phyloP scores from a whole-genome alignment of 768 basidiomycete species.

The Leccinellum albellum region DNA sequence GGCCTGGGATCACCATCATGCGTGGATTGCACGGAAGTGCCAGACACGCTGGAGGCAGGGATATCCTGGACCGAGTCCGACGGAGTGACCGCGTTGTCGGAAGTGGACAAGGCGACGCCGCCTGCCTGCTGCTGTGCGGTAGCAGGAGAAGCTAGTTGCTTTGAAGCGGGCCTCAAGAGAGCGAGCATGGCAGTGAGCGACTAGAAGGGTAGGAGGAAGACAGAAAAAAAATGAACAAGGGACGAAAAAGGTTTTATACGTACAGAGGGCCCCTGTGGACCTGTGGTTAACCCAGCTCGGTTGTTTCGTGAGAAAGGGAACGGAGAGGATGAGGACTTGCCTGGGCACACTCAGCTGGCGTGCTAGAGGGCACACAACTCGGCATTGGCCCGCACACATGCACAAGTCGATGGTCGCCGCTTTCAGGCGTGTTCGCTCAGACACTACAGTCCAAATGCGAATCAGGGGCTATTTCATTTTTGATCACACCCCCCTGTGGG shows the following conservation, averaged over 20 bases:
- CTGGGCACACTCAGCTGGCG: background rate
- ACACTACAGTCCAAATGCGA: background rate
- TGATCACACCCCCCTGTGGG: conserved; percentile 2
- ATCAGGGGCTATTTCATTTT: conserved; percentile 11
- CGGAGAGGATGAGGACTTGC: background rate
- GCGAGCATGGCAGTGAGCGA: conserved; percentile 16
- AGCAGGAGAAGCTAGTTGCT: conserved; percentile 6
- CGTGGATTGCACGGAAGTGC: background rate
- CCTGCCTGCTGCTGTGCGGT: background rate
- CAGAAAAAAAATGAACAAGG: conserved; percentile 1
- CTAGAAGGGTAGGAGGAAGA: background rate
- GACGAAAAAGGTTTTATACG: conserved; percentile 26
- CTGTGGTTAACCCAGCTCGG: conserved; percentile 5
- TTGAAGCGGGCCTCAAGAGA: conserved; percentile 21
- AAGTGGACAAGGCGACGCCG: background rate
- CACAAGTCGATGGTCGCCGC: background rate
- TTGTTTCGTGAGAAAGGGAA: conserved; percentile 29
- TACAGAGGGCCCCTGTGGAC: conserved; percentile 18
- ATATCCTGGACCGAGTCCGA: conserved; percentile 1
- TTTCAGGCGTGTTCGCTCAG: background rate
- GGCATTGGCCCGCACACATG: background rate
- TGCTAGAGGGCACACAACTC: background rate
- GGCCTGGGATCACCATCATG: conserved; percentile 7
- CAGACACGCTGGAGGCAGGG: background rate
- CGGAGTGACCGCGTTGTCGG: conserved; percentile 3